A percentile compares a stretch with the other conserved stretches of the same genome.
Evolutionary conservation across 352 stramenopile species (phyloP).

Genomic region (Blastocystis sp.): DNA sequence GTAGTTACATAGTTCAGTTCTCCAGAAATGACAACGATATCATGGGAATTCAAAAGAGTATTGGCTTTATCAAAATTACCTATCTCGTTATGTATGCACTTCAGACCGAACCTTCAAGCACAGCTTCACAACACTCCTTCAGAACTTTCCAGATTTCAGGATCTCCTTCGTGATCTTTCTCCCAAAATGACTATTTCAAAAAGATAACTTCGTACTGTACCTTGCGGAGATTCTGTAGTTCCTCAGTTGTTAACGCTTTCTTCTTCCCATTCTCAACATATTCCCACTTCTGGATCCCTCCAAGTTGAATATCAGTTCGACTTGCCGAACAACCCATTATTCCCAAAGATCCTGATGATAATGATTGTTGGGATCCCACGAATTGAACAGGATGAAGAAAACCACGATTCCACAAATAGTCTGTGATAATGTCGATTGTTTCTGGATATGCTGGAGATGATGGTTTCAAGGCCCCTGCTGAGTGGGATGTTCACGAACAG

Average conservation of each 20-base stretch:
- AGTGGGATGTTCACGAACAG: conserved; percentile 65
- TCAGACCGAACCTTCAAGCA: not conserved
- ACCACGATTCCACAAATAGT: not conserved
- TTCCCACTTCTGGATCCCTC: not conserved
- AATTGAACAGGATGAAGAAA: not conserved
- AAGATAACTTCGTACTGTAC: not conserved
- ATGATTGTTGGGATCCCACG: not conserved
- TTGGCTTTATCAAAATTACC: conserved; percentile 4
- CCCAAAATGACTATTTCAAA: not conserved
- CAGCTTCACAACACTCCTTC: not conserved
- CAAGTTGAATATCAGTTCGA: not conserved
- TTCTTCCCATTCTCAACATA: not conserved
- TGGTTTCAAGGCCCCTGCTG: conserved; percentile 67
- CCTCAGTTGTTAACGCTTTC: not conserved
- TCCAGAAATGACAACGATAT: conserved; percentile 13
- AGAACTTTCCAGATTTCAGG: not conserved
- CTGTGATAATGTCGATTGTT: conserved; percentile 51
- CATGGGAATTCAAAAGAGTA: not conserved
- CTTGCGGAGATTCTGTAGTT: not conserved
- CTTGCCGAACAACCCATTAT: not conserved
- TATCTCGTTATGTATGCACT: not conserved
- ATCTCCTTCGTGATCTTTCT: conserved; percentile 9
- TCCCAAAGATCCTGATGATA: not conserved
- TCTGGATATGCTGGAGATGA: conserved; percentile 42
- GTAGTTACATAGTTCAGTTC: not conserved